Evolutionary conservation across 495 filamentous ascomycete species (phyloP), one percentile per base, ranked within the genome.

Genomic region (Filosporella fistucella): DNA sequence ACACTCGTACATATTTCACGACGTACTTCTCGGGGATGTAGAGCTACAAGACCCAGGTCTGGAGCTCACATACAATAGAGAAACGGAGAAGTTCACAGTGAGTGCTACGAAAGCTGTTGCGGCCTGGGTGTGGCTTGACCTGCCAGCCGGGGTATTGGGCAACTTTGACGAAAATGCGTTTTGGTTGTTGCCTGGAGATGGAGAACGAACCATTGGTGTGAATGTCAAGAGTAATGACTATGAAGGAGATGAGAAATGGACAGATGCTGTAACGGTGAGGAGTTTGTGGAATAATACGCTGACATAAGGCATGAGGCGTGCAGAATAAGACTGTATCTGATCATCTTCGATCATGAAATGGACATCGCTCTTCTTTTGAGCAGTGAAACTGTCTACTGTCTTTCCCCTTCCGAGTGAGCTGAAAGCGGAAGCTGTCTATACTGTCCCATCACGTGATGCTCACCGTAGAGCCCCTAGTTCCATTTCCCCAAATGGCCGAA

Each of bases 51-150:
- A 86, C 51, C 82, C 83, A 0, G 66, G 72, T 0, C 43, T 86
- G 0, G 58, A 55, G 2, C 52, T 85, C 2, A 60, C 59, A 3
- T 72, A 75, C 43, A 59, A 73, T 42, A 51, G 45, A 0, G 14
- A 33, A 0, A 60, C 57, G 0, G 53, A 59, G 6, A 67, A 62
- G 6, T 85, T 86, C 52, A 76, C 72, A 0, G 72, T 86, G 1
- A 64, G 74, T 37, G 80, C 82, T 0, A 75, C 68, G 28, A 70
- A 53, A 21, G 82, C 75, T 0, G 69, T 81, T 0, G 80, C 82
- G 1, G 68, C 81, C 10, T 86, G 82, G 68, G 83, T 82, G 3
- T 87, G 83, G 83, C 63, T 87, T 2, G 78, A 79, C 47, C 70
- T 82, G 41, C 75, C 76, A 1, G 67, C 71, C 6, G 81, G 74